Conservation (phyloP, 352 stramenopile species). For the Paralagenidium karlingii region DNA sequence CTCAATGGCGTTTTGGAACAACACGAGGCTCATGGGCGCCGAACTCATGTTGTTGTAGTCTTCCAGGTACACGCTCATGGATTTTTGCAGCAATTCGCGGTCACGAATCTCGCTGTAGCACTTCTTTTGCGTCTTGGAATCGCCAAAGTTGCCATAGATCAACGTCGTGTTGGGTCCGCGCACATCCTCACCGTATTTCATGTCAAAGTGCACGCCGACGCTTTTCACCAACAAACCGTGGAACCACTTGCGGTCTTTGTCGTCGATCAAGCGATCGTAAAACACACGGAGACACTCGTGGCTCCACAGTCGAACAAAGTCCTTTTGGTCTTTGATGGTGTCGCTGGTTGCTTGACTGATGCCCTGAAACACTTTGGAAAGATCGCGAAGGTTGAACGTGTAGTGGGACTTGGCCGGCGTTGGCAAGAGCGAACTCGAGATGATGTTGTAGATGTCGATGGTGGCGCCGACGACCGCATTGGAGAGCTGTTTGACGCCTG, state of each 20-base stretch:
- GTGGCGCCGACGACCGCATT: conserved; percentile 66
- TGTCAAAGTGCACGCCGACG: conserved; percentile 65
- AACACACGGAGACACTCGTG: conserved; percentile 89
- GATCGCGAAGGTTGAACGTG: conserved; percentile 90
- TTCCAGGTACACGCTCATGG: conserved; percentile 88
- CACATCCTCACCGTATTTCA: conserved; percentile 58
- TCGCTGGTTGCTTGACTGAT: conserved; percentile 76
- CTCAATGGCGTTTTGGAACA: conserved; percentile 93
- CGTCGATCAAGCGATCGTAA: conserved; percentile 85
- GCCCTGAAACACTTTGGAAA: conserved; percentile 90
- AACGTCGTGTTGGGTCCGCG: conserved; percentile 47
- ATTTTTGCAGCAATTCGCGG: conserved; percentile 51
- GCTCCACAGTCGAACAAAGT: conserved; percentile 83
- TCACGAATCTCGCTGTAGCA: conserved; percentile 86
- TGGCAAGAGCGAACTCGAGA: conserved; percentile 79
- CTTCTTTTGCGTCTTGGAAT: conserved; percentile 45
- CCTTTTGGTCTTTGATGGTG: conserved; percentile 67
- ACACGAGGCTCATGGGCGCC: conserved; percentile 88
- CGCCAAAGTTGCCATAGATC: conserved; percentile 87
- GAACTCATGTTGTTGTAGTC: conserved; percentile 94
- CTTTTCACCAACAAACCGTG: conserved; percentile 41
- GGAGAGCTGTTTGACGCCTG: conserved; percentile 69
- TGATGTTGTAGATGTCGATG: conserved; percentile 88
- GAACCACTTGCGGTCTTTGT: conserved; percentile 83
- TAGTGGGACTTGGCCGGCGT: conserved; percentile 92